These are phyloP conservation scores for Ramalina peruviana DNA, from an alignment of 495 filamentous ascomycete genomes.

Conservation along the genomic window DNA sequence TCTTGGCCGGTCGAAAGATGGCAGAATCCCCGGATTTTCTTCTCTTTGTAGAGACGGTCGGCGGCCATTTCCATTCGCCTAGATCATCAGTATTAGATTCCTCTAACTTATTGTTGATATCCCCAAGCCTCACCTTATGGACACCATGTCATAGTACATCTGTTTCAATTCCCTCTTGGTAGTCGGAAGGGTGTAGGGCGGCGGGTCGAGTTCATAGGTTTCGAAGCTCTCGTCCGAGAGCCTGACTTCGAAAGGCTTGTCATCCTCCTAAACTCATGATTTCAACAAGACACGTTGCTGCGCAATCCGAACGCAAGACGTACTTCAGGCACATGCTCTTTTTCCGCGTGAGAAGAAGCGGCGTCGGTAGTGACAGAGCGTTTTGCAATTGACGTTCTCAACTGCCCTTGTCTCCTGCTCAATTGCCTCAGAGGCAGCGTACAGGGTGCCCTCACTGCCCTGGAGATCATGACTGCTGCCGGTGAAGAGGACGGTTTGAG, in stretches of 20 bases:
- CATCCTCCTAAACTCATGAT: conserved; percentile 53
- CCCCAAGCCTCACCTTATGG: conserved; percentile 52
- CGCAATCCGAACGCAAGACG: neutral
- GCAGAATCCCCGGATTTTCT: conserved; percentile 99
- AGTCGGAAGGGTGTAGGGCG: conserved; percentile 74
- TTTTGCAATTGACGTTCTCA: conserved; percentile 4
- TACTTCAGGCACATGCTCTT: conserved; percentile 49
- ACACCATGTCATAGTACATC: conserved; percentile 98
- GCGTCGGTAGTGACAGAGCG: conserved; percentile 88
- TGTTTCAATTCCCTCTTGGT: conserved; percentile 96
- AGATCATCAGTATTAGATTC: neutral
- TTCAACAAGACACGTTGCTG: conserved; percentile 2
- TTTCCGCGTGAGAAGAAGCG: conserved; percentile 77
- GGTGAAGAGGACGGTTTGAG: neutral
- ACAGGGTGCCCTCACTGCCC: conserved; percentile 10
- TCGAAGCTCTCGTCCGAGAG: conserved; percentile 98
- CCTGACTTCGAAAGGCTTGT: conserved; percentile 81
- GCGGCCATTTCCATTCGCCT: conserved; percentile 99
- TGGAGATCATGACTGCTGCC: conserved; percentile 10
- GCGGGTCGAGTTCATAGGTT: conserved; percentile 96
- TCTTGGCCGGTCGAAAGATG: conserved; percentile 96
- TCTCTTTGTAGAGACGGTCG: conserved; percentile 96
- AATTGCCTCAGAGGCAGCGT: conserved; percentile 6
- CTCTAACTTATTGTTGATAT: conserved; percentile 2
- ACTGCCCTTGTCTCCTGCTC: neutral